These are phyloP conservation scores for Haplosporangium sp. DNA, from an alignment of 371 early-diverging fungal genomes.

Conservation along the genomic window DNA sequence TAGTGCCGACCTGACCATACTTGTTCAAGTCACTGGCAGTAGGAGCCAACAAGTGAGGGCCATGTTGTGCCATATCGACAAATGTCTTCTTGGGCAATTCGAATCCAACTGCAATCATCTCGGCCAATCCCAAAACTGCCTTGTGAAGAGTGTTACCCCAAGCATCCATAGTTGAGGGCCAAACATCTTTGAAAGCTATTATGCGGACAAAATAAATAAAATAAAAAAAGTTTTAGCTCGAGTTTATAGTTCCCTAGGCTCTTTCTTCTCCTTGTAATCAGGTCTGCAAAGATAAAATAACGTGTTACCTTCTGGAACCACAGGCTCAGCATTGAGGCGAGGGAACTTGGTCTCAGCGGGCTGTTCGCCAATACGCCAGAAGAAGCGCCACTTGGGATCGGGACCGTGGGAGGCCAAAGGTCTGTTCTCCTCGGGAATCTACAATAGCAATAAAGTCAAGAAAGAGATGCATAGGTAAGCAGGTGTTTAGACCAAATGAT, in stretches of 20 bases:
- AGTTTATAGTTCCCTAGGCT: not conserved
- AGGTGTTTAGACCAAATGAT: not conserved
- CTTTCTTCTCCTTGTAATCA: not conserved
- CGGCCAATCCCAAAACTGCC: slow-evolving; percentile 62
- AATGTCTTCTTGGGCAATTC: slow-evolving; percentile 65
- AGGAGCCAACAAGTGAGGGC: slow-evolving; percentile 79
- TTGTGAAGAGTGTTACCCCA: slow-evolving; percentile 72
- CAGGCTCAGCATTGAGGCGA: slow-evolving; percentile 69
- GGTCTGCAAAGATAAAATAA: not conserved
- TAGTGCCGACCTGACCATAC: slow-evolving; percentile 68
- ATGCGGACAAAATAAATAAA: not conserved
- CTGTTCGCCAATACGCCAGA: slow-evolving; percentile 65
- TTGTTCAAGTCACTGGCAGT: slow-evolving; percentile 72
- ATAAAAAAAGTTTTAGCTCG: not conserved
- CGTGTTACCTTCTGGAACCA: slow-evolving; percentile 65
- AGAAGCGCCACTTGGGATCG: slow-evolving; percentile 83
- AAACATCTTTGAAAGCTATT: slow-evolving; percentile 58
- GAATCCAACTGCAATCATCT: slow-evolving; percentile 75
- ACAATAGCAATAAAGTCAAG: not conserved
- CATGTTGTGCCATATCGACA: slow-evolving; percentile 61
- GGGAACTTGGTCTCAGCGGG: slow-evolving; percentile 68
- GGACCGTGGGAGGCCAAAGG: slow-evolving; percentile 58
- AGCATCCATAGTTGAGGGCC: slow-evolving; percentile 68
- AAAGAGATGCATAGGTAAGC: not conserved
- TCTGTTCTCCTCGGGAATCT: slow-evolving; percentile 58